These are phyloP conservation scores for Nymphaea colorata DNA, from an alignment of 164 flowering plant genomes.

Conservation along the genomic window DNA sequence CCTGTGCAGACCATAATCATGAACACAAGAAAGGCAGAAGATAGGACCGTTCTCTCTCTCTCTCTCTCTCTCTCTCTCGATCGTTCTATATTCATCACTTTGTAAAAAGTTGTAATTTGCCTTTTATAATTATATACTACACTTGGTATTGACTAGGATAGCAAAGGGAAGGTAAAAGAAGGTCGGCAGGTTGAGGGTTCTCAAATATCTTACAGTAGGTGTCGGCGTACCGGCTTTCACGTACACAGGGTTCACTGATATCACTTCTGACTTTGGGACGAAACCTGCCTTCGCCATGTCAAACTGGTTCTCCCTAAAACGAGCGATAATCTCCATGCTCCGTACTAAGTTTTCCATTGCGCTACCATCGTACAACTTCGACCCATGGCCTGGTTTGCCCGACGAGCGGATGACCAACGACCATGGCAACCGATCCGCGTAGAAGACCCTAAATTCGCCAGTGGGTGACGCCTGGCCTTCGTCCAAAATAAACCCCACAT, in stretches of 20 bases:
- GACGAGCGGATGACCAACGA: conserved; percentile 39
- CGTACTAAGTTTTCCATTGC: conserved; percentile 95
- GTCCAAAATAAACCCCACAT: conserved; percentile 78
- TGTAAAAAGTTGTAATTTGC: too few relatives aligned
- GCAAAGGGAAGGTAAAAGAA: too few relatives aligned
- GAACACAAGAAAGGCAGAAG: too few relatives aligned
- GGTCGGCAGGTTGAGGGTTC: too few relatives aligned
- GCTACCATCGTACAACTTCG: conserved; percentile 58
- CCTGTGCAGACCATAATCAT: conserved; percentile 24
- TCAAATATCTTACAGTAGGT: conserved; percentile 28
- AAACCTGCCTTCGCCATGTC: conserved; percentile 74
- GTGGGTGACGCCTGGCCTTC: conserved; percentile 75
- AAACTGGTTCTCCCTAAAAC: conserved; percentile 59
- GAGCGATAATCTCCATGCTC: conserved; percentile 56
- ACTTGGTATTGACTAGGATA: too few relatives aligned
- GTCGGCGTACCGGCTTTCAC: conserved; percentile 66
- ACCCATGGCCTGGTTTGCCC: conserved; percentile 84
- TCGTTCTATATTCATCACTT: too few relatives aligned
- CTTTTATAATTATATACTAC: too few relatives aligned
- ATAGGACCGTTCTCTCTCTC: too few relatives aligned
- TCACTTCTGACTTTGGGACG: conserved; percentile 56
- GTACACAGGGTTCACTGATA: conserved; percentile 82
- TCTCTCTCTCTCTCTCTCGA: too few relatives aligned
- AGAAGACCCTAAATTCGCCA: conserved; percentile 72
- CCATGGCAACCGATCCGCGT: conserved; percentile 78